Conservation (phyloP, 805 yeast genomes). For the Kurtzmaniella cleridarum region DNA sequence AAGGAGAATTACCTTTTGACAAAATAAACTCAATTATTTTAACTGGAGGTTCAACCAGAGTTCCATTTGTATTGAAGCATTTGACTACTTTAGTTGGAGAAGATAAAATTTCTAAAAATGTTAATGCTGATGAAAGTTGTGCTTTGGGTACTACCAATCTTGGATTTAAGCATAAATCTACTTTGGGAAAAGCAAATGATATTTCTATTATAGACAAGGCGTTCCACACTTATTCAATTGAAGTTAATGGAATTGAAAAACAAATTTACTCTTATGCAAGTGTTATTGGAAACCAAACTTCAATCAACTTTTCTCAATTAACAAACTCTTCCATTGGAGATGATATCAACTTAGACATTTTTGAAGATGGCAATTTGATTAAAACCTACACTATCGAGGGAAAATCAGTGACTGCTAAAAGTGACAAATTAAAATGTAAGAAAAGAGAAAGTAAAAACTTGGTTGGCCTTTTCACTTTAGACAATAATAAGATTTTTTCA, state of each 20-base stretch:
- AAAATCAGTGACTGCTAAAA: slow-evolving; percentile 13
- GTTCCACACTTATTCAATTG: slow-evolving; percentile 42
- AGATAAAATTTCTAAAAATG: slow-evolving; percentile 66
- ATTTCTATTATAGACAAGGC: slow-evolving; percentile 56
- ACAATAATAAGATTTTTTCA: slow-evolving; percentile 46
- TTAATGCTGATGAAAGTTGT: slow-evolving; percentile 94
- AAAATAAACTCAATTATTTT: slow-evolving; percentile 56
- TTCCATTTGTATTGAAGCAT: slow-evolving; percentile 76
- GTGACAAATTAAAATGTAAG: slow-evolving; percentile 37
- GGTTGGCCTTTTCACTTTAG: slow-evolving; percentile 40
- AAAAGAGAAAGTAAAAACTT: slow-evolving; percentile 19
- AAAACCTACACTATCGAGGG: slow-evolving; percentile 22
- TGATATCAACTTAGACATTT: slow-evolving; percentile 25
- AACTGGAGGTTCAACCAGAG: slow-evolving; percentile 88
- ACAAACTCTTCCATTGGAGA: slow-evolving; percentile 15
- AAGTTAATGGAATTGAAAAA: slow-evolving; percentile 17
- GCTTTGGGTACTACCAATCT: slow-evolving; percentile 85
- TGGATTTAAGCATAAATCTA: slow-evolving; percentile 66
- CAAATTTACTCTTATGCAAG: slow-evolving; percentile 47
- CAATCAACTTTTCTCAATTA: slow-evolving; percentile 32
- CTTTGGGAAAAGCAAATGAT: slow-evolving; percentile 56
- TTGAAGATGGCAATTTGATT: slow-evolving; percentile 34
- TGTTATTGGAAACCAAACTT: slow-evolving; percentile 23
- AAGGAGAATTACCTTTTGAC: slow-evolving; percentile 29
- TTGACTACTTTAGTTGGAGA: slow-evolving; percentile 51